These are phyloP conservation scores for Alternaria infectoria DNA, from an alignment of 2,329 filamentous ascomycete genomes.

Conservation along the genomic window DNA sequence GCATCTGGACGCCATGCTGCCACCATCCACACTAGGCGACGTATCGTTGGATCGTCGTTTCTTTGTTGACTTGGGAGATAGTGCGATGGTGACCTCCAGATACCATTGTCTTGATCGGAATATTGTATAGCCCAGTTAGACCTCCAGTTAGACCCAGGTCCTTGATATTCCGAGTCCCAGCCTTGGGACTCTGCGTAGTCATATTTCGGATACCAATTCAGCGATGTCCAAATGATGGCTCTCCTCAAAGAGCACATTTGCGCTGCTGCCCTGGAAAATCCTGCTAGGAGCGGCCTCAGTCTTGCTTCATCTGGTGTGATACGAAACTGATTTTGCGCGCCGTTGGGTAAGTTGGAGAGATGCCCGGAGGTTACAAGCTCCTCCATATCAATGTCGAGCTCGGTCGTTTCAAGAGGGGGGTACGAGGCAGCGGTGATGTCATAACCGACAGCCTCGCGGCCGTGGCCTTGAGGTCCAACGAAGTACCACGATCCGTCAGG, in stretches of 20 bases:
- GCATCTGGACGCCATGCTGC: conserved; percentile 10
- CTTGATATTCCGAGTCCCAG: not conserved
- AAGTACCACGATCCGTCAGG: conserved; percentile 27
- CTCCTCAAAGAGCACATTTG: not conserved
- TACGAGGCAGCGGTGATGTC: conserved; percentile 10
- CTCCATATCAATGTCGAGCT: conserved; percentile 5
- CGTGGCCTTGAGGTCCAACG: conserved; percentile 17
- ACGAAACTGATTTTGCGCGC: conserved; percentile 2
- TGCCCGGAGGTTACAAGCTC: not conserved
- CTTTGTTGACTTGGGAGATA: not conserved
- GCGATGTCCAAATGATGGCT: not conserved
- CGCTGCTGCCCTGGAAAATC: not conserved
- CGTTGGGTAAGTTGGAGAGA: not conserved
- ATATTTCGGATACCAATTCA: not conserved
- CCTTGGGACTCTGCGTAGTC: not conserved
- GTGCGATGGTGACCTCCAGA: not conserved
- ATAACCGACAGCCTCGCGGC: not conserved
- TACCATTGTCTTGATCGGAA: not conserved
- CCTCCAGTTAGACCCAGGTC: not conserved
- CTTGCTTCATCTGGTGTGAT: conserved; percentile 12
- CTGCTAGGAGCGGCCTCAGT: not conserved
- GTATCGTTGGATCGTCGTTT: not conserved
- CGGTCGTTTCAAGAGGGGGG: conserved; percentile 15
- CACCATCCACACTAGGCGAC: not conserved
- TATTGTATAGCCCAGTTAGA: not conserved